Evolutionary conservation across 345 rosid genomes (phyloP), one percentile per base, ranked within the genome.

Genomic region (Eucalyptus caleyi): DNA sequence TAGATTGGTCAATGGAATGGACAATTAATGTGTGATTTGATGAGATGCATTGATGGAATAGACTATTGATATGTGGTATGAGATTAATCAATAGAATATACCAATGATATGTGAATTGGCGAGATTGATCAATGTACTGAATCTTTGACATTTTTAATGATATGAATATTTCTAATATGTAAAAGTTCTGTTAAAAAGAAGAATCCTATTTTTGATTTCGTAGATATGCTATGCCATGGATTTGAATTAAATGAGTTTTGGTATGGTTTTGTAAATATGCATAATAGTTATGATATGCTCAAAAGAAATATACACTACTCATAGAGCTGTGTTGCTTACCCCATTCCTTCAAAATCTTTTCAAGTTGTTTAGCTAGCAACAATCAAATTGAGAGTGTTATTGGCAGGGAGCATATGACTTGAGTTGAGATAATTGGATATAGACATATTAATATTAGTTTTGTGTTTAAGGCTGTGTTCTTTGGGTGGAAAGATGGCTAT

Each of bases 91-190:
- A 56, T 10, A 56, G 6, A 23, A 56, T 56, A 56, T 0, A 56
- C 30, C 13, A 56, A 56, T 23, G 30, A 56, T 9, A 23, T 9
- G 1, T 56, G 62, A 56, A 56, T 56, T 2, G 1, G 2, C 1
- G 11, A 56, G 27, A 56, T 2, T 56, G 62, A 56, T 56, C 1
- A 56, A 56, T 23, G 1, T 0, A 56, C 1, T 2, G 6, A 56
- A 56, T 24, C 62, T 56, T 2, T 24, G 1, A 56, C 1, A 56
- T 23, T 24, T 56, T 1, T 56, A 24, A 24, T 56, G 30, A 56
- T 23, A 56, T 24, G 62, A 56, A 9, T 56, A 56, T 56, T 56
- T 56, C 3, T 56, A 56, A 56, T 24, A 56, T 56, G 1, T 24
- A 56, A 23, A 56, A 24, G 14, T 10, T 56, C 0, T 24, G 30